Evolutionary conservation across 441 rosid species (phyloP).

Genomic region (Pelargonium myrrhifolium): DNA sequence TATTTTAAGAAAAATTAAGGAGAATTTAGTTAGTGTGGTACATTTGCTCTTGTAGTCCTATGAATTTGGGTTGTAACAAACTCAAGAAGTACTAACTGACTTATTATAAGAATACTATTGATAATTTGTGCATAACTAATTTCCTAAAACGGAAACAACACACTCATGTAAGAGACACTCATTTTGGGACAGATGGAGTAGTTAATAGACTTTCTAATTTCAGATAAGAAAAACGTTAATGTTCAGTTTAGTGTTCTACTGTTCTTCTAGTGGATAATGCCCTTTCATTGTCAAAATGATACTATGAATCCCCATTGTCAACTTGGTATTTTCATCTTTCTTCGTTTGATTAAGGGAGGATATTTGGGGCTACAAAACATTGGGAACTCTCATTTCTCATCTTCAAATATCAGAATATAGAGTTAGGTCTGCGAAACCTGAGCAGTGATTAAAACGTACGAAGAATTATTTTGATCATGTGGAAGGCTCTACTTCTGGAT

Average conservation of each 20-base stretch:
- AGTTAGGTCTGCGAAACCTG: background rate
- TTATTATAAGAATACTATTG: too few species aligned
- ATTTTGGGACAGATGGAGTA: too few species aligned
- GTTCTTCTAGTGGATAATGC: background rate
- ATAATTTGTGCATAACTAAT: too few species aligned
- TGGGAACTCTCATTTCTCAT: too few species aligned
- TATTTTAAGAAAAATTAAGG: too few species aligned
- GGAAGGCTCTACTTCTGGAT: background rate
- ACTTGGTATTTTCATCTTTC: background rate
- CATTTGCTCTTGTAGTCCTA: too few species aligned
- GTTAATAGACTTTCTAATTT: background rate
- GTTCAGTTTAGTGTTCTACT: background rate
- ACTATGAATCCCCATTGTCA: background rate
- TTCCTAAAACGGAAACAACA: too few species aligned
- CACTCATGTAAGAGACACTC: too few species aligned
- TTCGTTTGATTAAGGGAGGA: background rate
- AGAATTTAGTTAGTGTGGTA: too few species aligned
- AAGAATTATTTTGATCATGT: background rate
- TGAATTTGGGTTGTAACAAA: too few species aligned
- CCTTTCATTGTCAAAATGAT: background rate
- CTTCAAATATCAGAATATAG: too few species aligned
- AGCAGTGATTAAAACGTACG: background rate
- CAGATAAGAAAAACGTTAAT: background rate
- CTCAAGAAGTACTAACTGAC: too few species aligned
- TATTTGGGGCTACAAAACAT: background rate